Conservation (phyloP, 495 filamentous ascomycete species). For the Amniculicola lignicola region DNA sequence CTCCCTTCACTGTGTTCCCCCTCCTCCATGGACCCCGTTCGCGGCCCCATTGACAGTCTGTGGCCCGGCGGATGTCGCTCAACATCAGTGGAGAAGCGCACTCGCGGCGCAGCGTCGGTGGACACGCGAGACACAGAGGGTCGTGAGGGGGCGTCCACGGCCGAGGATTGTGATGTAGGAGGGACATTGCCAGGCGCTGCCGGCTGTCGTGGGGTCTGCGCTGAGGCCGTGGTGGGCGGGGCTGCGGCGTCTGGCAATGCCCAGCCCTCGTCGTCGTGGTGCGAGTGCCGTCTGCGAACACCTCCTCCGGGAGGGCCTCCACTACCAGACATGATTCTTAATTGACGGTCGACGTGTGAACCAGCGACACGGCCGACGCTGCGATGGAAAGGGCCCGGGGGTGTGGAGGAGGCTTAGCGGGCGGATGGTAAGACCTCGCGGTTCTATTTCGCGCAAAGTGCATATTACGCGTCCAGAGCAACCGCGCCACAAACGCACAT, state of each 20-base stretch:
- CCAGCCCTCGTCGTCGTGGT: slow-evolving; percentile 20
- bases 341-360: neutral
- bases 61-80: slow-evolving; percentile 18
- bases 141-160: slow-evolving; percentile 9
- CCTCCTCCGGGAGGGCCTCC: slow-evolving; percentile 19
- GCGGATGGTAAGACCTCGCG: too few relatives aligned
- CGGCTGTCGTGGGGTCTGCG: slow-evolving; percentile 2
- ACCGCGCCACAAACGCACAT: too few relatives aligned
- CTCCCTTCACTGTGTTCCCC: slow-evolving; percentile 3
- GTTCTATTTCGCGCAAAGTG: too few relatives aligned
- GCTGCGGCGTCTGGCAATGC: neutral
- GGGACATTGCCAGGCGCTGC: neutral
- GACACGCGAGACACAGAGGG: slow-evolving; percentile 21
- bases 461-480: too few relatives aligned
- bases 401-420: too few relatives aligned
- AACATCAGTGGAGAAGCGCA: slow-evolving; percentile 35
- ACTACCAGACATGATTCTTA: slow-evolving; percentile 19
- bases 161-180: slow-evolving; percentile 21
- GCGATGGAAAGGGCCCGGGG: too few relatives aligned
- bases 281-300: slow-evolving; percentile 26
- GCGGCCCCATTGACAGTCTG: slow-evolving; percentile 8
- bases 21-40: slow-evolving; percentile 11
- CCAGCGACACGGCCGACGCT: too few relatives aligned
- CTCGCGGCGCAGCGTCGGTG: slow-evolving; percentile 24
- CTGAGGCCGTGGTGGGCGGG: slow-evolving; percentile 4